Percentiles rank a stretch among this genome's conserved stretches.
Evolutionary conservation across 2,329 filamentous ascomycete genomes (phyloP).

Genomic region (Cercospora janseana): DNA sequence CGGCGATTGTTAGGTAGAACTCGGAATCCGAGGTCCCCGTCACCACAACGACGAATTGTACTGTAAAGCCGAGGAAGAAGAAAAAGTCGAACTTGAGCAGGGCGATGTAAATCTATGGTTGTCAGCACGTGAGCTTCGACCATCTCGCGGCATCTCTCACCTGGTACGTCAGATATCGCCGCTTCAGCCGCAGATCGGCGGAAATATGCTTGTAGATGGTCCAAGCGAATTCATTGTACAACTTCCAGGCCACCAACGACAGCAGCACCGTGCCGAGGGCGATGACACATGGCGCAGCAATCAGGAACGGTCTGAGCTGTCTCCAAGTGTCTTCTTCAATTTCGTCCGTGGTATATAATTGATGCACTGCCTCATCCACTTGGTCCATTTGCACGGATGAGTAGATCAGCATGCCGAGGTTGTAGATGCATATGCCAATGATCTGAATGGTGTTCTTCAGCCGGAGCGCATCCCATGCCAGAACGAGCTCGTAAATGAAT

Average conservation of each 20-base stretch:
- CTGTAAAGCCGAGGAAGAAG: constrained; percentile 98
- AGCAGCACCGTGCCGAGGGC: constrained; percentile 71
- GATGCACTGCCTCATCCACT: constrained; percentile 69
- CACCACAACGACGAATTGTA: constrained; percentile 96
- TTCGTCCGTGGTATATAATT: constrained; percentile 49
- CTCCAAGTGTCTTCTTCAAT: constrained; percentile 60
- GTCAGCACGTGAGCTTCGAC: not conserved
- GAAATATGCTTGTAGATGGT: constrained; percentile 99
- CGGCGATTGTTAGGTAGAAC: constrained; percentile 81
- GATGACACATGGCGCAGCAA: constrained; percentile 83
- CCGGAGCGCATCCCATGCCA: constrained; percentile 90
- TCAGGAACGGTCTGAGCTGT: constrained; percentile 69
- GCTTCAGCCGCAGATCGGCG: constrained; percentile 94
- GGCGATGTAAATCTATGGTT: constrained; percentile 83
- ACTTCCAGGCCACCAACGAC: constrained; percentile 80
- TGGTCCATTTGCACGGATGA: constrained; percentile 90
- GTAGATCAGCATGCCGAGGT: constrained; percentile 87
- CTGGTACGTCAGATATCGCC: constrained; percentile 94
- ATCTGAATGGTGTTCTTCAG: constrained; percentile 98
- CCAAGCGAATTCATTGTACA: constrained; percentile 99
- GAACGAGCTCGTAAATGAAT: constrained; percentile 84
- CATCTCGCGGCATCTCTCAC: constrained; percentile 50
- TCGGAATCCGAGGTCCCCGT: constrained; percentile 66
- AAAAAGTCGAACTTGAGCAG: constrained; percentile 99
- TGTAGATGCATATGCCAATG: constrained; percentile 91